Conservation (phyloP, 345 rosid genomes). For the Melaleuca alternifolia region DNA sequence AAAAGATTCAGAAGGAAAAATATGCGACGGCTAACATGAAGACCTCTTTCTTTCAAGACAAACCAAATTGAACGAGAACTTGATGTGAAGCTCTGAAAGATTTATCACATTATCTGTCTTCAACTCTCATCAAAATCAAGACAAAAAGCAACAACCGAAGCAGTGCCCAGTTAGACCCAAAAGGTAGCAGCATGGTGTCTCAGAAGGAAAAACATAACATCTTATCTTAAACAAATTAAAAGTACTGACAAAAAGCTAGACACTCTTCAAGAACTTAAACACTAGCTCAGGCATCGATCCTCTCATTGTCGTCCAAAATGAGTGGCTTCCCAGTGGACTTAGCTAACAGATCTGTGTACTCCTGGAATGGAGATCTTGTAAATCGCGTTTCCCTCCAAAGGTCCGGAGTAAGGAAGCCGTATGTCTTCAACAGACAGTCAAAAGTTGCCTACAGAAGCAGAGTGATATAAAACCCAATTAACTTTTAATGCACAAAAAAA, state of each 20-base stretch:
- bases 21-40: neutral
- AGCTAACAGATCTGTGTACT: conserved; percentile 39
- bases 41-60: neutral
- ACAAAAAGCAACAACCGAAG: neutral
- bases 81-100: neutral
- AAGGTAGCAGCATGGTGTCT: neutral
- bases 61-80: neutral
- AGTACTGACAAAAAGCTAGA: conserved; percentile 2
- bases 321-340: conserved; percentile 24
- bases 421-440: conserved; percentile 43
- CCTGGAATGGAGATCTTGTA: conserved; percentile 42
- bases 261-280: neutral
- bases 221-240: neutral
- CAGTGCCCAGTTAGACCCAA: neutral
- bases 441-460: conserved; percentile 34
- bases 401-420: conserved; percentile 54
- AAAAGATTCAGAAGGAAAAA: neutral
- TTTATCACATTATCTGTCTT: neutral
- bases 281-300: conserved; percentile 12
- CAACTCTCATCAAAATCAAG: neutral
- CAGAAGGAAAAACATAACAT: neutral
- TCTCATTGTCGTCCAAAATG: conserved; percentile 15
- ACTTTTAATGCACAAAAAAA: neutral
- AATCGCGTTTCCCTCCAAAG: conserved; percentile 46
- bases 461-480: neutral